These are phyloP conservation scores for Dactylellina sp. DNA, from an alignment of 2,329 filamentous ascomycete genomes.

Conservation along the genomic window DNA sequence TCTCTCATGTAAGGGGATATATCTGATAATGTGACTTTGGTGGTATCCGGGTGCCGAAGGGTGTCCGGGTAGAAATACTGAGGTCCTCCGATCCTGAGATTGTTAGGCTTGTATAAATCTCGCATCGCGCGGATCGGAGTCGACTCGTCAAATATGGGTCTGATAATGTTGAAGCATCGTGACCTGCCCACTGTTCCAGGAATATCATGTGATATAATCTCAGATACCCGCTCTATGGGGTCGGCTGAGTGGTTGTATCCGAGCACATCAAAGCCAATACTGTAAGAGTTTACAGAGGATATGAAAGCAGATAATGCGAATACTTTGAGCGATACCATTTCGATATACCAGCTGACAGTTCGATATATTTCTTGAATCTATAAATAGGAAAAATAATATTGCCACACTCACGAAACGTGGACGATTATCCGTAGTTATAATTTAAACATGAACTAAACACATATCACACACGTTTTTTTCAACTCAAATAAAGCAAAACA, in stretches of 20 bases:
- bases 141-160: conserved; percentile 4
- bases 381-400: no score
- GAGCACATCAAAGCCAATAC: conserved; percentile 25
- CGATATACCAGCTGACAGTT: background rate
- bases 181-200: conserved; percentile 17
- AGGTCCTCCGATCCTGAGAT: background rate
- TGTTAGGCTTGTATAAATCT: conserved; percentile 17
- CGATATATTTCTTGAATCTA: no score
- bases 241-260: conserved; percentile 15
- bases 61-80: conserved; percentile 24
- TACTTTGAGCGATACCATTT: background rate
- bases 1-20: conserved; percentile 6
- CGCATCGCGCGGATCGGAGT: conserved; percentile 3
- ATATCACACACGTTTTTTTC: no score
- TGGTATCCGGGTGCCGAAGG: background rate
- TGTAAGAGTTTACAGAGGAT: conserved; percentile 11
- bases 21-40: background rate
- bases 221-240: background rate
- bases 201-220: conserved; percentile 5
- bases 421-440: no score
- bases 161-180: conserved; percentile 40
- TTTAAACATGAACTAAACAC: no score
- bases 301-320: background rate
- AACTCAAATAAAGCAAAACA: no score
- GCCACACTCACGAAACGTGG: no score